Conservation (phyloP, 495 filamentous ascomycete genomes). For the Aspergillus diversus region DNA sequence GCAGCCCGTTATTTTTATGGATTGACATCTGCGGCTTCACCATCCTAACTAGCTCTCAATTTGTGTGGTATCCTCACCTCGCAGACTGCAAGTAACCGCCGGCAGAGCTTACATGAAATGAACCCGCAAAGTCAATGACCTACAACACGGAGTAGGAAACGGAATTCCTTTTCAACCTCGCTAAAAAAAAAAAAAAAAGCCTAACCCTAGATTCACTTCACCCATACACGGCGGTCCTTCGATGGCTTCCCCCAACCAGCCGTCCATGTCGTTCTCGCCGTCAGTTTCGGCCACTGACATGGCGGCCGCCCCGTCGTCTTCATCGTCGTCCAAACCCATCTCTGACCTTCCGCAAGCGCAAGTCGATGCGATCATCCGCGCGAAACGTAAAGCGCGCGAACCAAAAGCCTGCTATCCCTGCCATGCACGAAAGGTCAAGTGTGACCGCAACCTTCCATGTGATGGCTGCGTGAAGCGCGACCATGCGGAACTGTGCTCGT, state of each 20-base stretch:
- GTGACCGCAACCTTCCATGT: conserved; percentile 72
- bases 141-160: background rate
- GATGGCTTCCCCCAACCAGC: conserved; percentile 47
- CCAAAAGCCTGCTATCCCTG: conserved; percentile 72
- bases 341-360: conserved; percentile 51
- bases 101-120: background rate
- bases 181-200: background rate
- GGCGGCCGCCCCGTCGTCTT: conserved; percentile 20
- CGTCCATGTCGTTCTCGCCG: conserved; percentile 42
- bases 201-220: background rate
- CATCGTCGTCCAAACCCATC: conserved; percentile 34
- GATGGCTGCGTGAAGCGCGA: conserved; percentile 75
- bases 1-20: background rate
- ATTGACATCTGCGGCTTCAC: background rate
- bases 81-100: background rate
- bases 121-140: background rate
- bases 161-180: background rate
- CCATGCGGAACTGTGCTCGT: conserved; percentile 71
- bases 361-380: conserved; percentile 55
- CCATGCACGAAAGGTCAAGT: conserved; percentile 74
- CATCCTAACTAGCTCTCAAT: background rate
- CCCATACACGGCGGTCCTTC: background rate
- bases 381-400: conserved; percentile 52
- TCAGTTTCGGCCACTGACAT: conserved; percentile 32
- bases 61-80: background rate